Evolutionary conservation across 1,284 basidiomycete genomes (phyloP).

Genomic region (Fomitopsis schrenkii): DNA sequence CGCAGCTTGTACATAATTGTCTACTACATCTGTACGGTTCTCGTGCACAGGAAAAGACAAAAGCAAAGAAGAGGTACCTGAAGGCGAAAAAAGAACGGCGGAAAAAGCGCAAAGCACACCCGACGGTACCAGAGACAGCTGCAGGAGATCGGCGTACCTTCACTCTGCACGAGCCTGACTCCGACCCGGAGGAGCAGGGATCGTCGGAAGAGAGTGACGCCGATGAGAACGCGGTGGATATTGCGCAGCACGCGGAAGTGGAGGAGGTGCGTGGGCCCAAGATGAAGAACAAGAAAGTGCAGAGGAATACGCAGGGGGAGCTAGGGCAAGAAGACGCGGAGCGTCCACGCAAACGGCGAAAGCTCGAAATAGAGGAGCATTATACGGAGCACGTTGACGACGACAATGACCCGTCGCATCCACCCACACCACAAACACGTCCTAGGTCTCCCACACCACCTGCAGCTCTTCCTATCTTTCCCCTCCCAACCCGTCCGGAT

Average conservation of each 20-base stretch:
- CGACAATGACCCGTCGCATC: background rate
- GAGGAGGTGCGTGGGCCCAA: constrained; percentile 7
- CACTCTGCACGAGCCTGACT: background rate
- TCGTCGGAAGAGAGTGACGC: constrained; percentile 10
- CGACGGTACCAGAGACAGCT: background rate
- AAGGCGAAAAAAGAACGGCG: constrained; percentile 33
- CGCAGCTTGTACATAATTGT: background rate
- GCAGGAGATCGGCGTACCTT: background rate
- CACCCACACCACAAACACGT: constrained; percentile 8
- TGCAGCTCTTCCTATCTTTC: constrained; percentile 60
- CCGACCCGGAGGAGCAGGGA: constrained; percentile 8
- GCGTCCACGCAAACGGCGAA: constrained; percentile 40
- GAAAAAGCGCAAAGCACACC: constrained; percentile 24
- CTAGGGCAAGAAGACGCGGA: constrained; percentile 3
- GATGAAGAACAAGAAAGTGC: constrained; percentile 23
- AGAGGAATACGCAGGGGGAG: constrained; percentile 16
- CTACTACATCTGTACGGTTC: background rate
- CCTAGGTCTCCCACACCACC: constrained; percentile 30
- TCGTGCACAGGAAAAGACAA: constrained; percentile 27
- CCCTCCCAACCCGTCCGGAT: constrained; percentile 64
- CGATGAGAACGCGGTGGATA: background rate
- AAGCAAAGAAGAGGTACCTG: constrained; percentile 32
- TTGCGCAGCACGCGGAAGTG: background rate
- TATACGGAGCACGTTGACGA: constrained; percentile 5
- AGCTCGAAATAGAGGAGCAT: constrained; percentile 21